Base-by-base conservation (phyloP, 2,329 filamentous ascomycete genomes). In the Fusarium pininemorale region DNA sequence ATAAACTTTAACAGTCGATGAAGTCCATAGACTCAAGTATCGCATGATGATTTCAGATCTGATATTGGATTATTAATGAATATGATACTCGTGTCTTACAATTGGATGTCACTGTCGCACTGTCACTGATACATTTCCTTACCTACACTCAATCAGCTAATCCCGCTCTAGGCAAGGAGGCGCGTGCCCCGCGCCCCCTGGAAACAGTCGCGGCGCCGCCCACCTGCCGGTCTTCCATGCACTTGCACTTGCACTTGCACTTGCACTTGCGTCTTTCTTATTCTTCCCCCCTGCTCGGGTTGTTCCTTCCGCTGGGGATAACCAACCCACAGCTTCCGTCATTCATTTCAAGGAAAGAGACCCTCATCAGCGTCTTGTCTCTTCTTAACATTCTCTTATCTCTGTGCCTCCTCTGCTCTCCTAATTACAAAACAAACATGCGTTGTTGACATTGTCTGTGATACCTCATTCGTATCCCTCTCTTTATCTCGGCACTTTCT, bases 181-280 rank as follows among this genome's bases (percentile, higher is more conserved):
- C 72, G 71, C 60, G 72, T 74, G 72, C 72, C 53, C 53, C 53
- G 22, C 61, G 53, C 50, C 64, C 69, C 70, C 53, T 73, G 61
- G 48, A 66, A 30, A 45, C 32, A 14, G 51, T 69, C 48, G 50
- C 66, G 51, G 53, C 47, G 48, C 59, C 71, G 53, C 71, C 71
- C 72, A 74, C 71, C 59, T 73, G 45, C 72, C 67, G 63, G 44
- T 59, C 51, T 28, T 54, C 41, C 30, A 20, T 57, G 54, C 54
- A 41, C 24, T 20, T 55, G 53, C 53, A 30, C 47, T 48, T 48
- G 45, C 24, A 10, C 48, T 14, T 32, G 30, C 32, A 35, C 32
- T 35, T 50, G n/a, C n/a, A 26, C 32, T 39, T 54, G 51, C 51
- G 51, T 55, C 51, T 42, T 55, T 41, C 35, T 42, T 55, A 55